These are phyloP conservation scores for Teunomyces barrocoloradensis DNA, from an alignment of 805 yeast species.

Conservation along the genomic window DNA sequence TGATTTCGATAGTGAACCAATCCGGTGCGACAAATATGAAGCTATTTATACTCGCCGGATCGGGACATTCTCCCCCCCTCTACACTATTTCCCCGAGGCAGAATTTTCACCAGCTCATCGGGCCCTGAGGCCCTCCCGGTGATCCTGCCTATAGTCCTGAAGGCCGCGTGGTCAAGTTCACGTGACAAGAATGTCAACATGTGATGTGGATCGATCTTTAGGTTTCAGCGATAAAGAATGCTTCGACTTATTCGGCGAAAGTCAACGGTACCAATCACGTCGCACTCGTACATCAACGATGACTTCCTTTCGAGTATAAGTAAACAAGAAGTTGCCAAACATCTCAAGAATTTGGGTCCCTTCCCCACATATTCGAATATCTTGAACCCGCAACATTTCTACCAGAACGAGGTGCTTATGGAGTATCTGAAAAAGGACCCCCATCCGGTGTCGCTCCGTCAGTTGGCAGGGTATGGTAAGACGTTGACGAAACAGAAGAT, in stretches of 20 bases:
- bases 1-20: too few relatives aligned
- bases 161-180: too few relatives aligned
- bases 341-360: constrained; percentile 37
- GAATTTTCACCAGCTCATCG: too few relatives aligned
- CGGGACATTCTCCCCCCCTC: too few relatives aligned
- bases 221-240: not conserved
- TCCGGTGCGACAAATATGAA: too few relatives aligned
- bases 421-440: constrained; percentile 65
- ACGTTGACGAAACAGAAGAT: constrained; percentile 73
- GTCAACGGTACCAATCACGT: constrained; percentile 16
- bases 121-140: too few relatives aligned
- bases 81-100: too few relatives aligned
- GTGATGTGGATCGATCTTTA: too few relatives aligned
- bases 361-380: constrained; percentile 41
- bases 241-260: constrained; percentile 1
- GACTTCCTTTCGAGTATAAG: constrained; percentile 32
- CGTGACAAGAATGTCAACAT: too few relatives aligned
- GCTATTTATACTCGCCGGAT: too few relatives aligned
- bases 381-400: constrained; percentile 70
- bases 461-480: constrained; percentile 86
- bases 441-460: constrained; percentile 87
- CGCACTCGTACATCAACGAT: constrained; percentile 27
- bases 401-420: constrained; percentile 70
- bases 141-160: too few relatives aligned
- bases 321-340: constrained; percentile 27